These are phyloP conservation scores for Colletotrichum tofieldiae DNA, from an alignment of 2,329 filamentous ascomycete genomes.

Conservation along the genomic window DNA sequence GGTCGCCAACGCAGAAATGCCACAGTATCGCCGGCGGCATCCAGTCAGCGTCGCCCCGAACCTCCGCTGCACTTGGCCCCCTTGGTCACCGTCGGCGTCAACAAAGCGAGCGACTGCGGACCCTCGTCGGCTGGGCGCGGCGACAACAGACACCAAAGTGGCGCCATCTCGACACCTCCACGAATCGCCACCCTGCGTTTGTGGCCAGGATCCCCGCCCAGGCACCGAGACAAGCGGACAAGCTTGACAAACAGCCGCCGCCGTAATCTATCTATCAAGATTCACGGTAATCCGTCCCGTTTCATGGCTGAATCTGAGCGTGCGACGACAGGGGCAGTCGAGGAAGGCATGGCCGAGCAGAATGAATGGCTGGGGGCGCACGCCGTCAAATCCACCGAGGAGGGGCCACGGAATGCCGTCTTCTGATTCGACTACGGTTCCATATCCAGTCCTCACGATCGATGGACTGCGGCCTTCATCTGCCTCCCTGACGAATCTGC, in stretches of 20 bases:
- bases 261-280: slow-evolving; percentile 32
- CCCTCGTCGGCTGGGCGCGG: slow-evolving; percentile 21
- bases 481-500: slow-evolving; percentile 26
- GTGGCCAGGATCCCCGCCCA: slow-evolving; percentile 14
- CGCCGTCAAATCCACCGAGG: slow-evolving; percentile 24
- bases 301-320: slow-evolving; percentile 36
- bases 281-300: slow-evolving; percentile 39
- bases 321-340: slow-evolving; percentile 4
- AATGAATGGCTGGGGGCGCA: slow-evolving; percentile 14
- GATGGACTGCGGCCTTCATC: slow-evolving; percentile 13
- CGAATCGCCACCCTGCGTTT: slow-evolving; percentile 31
- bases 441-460: slow-evolving; percentile 16
- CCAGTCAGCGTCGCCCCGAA: slow-evolving; percentile 26
- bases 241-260: slow-evolving; percentile 35
- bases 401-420: slow-evolving; percentile 25
- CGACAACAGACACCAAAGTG: slow-evolving; percentile 23
- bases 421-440: slow-evolving; percentile 25
- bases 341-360: slow-evolving; percentile 23
- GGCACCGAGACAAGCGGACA: slow-evolving; percentile 10
- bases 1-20: not conserved
- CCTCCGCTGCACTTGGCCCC: slow-evolving; percentile 30
- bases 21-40: not conserved
- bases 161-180: slow-evolving; percentile 27
- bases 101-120: slow-evolving; percentile 29
- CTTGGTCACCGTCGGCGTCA: slow-evolving; percentile 40